Conservation (phyloP, 768 basidiomycete genomes). For the Leucosporidium yakuticum region DNA sequence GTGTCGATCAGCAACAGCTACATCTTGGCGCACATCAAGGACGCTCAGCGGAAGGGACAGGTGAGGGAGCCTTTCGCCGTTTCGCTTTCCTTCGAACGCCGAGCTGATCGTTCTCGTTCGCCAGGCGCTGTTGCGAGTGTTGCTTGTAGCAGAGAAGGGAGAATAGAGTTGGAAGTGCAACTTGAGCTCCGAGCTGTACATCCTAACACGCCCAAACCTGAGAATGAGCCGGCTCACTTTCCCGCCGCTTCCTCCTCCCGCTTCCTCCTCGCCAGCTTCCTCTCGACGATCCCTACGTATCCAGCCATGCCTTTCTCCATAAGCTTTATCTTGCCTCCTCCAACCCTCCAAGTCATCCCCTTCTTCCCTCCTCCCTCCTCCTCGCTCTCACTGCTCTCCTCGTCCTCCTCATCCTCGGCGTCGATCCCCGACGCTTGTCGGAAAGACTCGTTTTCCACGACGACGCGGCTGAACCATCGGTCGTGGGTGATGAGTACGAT, state of each 20-base stretch:
- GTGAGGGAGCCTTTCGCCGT: no score
- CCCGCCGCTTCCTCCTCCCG: not conserved
- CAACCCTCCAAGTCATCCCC: constrained; percentile 36
- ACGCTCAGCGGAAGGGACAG: no score
- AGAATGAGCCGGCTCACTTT: not conserved
- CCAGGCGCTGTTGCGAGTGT: no score
- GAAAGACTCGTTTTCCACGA: constrained; percentile 37
- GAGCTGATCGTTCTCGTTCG: no score
- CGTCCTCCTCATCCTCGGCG: constrained; percentile 35
- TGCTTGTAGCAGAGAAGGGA: no score
- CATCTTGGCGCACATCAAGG: no score
- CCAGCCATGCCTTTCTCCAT: constrained; percentile 41
- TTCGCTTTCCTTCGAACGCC: no score
- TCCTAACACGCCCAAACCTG: no score
- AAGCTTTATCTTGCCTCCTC: constrained; percentile 38
- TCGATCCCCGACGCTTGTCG: constrained; percentile 35
- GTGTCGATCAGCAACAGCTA: no score
- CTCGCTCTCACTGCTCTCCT: constrained; percentile 34
- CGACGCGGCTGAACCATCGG: constrained; percentile 43
- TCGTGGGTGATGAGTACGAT: constrained; percentile 65
- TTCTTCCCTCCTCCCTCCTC: constrained; percentile 30
- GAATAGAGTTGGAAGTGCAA: no score
- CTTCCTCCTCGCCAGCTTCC: constrained; percentile 31
- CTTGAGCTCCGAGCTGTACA: no score
- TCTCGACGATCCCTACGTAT: constrained; percentile 42